Evolutionary conservation across 257 asterid species (phyloP), one percentile per base, ranked within the genome.

Genomic region (Primulina tabacum): DNA sequence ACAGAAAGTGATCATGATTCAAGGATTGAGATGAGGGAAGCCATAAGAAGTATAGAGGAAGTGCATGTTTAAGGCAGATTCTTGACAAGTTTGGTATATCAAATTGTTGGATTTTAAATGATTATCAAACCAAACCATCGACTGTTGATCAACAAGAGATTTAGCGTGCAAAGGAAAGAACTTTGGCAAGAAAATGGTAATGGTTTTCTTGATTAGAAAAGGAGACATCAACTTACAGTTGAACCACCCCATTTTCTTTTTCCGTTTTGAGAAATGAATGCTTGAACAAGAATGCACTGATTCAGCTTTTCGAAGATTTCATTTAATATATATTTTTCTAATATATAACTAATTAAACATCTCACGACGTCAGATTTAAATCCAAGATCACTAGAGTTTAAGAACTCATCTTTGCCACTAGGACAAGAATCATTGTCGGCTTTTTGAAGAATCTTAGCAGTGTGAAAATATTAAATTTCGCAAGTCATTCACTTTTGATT

Each of bases 21-120:
- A 3, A 65, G 97, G 73, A 79, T 91, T 0, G 82, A 71, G 10
- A 86, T 93, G 97, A 80, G 77, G 71, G 97, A 89, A 64, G 97
- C 89, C 0, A 80, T 87, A 68, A 82, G 80, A 77, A 81, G 84
- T 61, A 82, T 93, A 77, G 92, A 87, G 75, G 94, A 84, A 57
- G 70, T 90, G 11, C 79, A 81, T 74, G 79, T 34, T 74, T 89
- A 60, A 82, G 71, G 37, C 16, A 20, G 12, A 61, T 60, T 37
- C 28, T 60, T 24, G 60, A 70, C 33, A 40, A 47, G 65, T 53
- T 62, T n/a, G 68, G 53, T 63, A 7, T 17, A 20, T 63, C 20
- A 21, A 63, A 3, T 17, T 34, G 28, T 10, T 40, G 50, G 50
- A 40, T 10, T 8, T 1, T 40, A 3, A 9, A 40, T 40, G 50